phyloP scores from a whole-genome alignment of 176 grass and related monocot genomes.

The Musa beccarii region DNA sequence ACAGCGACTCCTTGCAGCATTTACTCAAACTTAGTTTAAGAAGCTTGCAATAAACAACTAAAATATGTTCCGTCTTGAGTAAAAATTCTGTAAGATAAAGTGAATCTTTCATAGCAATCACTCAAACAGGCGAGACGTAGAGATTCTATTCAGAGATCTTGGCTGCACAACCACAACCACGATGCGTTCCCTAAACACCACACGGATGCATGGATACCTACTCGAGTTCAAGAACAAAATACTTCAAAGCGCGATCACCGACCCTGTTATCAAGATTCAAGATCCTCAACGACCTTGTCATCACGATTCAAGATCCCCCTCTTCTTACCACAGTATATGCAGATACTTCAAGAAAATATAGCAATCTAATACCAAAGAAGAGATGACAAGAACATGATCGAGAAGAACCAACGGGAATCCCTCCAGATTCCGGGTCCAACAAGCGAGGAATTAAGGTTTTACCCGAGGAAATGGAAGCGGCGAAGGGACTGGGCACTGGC shows the following conservation, averaged over 20 bases:
- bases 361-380: background rate
- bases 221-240: background rate
- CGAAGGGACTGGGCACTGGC: constrained; percentile 33
- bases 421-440: background rate
- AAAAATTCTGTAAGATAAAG: too few species aligned
- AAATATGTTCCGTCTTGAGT: background rate
- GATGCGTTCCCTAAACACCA: background rate
- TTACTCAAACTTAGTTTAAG: background rate
- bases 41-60: background rate
- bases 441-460: background rate
- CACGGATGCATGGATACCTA: background rate
- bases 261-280: background rate
- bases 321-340: background rate
- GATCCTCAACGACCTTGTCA: background rate
- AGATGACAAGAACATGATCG: background rate
- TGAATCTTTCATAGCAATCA: too few species aligned
- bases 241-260: background rate
- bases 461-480: constrained; percentile 35
- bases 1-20: background rate
- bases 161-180: too few species aligned
- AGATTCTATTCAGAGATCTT: too few species aligned
- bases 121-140: too few species aligned
- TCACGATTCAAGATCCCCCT: background rate
- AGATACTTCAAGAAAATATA: background rate
- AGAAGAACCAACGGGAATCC: background rate